Evolutionary conservation across 2,329 filamentous ascomycete genomes (phyloP).

Genomic region (Blumeriella jaapii): DNA sequence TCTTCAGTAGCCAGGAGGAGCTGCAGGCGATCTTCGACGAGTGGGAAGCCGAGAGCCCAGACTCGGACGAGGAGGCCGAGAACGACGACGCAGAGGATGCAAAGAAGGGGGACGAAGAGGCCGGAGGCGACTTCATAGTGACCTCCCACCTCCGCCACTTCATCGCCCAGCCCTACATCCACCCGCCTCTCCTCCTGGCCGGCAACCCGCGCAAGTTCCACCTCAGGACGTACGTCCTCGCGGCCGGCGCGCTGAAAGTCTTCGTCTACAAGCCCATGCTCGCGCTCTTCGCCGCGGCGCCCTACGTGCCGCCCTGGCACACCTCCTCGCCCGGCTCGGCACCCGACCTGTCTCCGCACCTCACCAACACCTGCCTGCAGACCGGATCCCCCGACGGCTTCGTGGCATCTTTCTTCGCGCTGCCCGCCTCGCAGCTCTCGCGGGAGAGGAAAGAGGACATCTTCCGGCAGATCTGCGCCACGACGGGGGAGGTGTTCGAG

Average conservation of each 20-base stretch:
- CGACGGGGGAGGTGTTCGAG: slow-evolving; percentile 72
- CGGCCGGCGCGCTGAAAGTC: slow-evolving; percentile 64
- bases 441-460: slow-evolving; percentile 39
- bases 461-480: slow-evolving; percentile 60
- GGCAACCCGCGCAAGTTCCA: slow-evolving; percentile 73
- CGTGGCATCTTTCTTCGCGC: slow-evolving; percentile 64
- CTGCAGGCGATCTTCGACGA: slow-evolving; percentile 81
- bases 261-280: slow-evolving; percentile 89
- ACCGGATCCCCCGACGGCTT: slow-evolving; percentile 45
- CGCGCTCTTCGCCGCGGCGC: slow-evolving; percentile 71
- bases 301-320: slow-evolving; percentile 55
- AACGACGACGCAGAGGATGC: slow-evolving; percentile 33
- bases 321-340: slow-evolving; percentile 17
- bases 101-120: slow-evolving; percentile 34
- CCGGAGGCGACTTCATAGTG: slow-evolving; percentile 48
- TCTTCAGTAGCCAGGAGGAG: slow-evolving; percentile 78
- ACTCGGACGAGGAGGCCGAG: slow-evolving; percentile 54
- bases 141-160: slow-evolving; percentile 93
- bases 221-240: slow-evolving; percentile 82
- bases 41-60: slow-evolving; percentile 65
- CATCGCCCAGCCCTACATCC: slow-evolving; percentile 88
- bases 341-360: slow-evolving; percentile 57
- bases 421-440: slow-evolving; percentile 29
- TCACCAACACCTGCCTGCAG: slow-evolving; percentile 95
- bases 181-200: slow-evolving; percentile 66